A percentile compares a stretch with the other conserved stretches of the same genome.
phyloP scores from a whole-genome alignment of 2,329 filamentous ascomycete species.

The Phyllosticta ampelicida region DNA sequence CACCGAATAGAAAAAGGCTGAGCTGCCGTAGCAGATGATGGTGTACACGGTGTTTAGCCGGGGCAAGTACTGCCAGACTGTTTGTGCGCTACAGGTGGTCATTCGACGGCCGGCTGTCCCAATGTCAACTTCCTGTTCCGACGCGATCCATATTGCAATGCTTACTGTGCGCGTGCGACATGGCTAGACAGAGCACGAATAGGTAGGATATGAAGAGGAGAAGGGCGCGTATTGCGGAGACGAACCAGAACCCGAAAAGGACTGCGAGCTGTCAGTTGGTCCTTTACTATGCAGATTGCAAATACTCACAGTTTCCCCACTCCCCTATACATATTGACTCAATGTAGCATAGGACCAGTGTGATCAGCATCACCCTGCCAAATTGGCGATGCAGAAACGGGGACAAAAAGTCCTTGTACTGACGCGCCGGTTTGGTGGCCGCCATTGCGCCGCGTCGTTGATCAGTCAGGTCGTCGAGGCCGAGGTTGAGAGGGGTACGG shows the following conservation, averaged over 20 bases:
- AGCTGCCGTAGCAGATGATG: conserved; percentile 63
- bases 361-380: conserved; percentile 60
- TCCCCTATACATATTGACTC: conserved; percentile 60
- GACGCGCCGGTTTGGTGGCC: conserved; percentile 33
- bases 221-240: conserved; percentile 66
- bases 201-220: conserved; percentile 69
- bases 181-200: conserved; percentile 71
- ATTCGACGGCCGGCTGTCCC: conserved; percentile 42
- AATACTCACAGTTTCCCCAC: conserved; percentile 51
- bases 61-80: conserved; percentile 48
- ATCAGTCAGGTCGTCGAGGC: conserved; percentile 18
- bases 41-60: conserved; percentile 57
- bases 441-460: conserved; percentile 5
- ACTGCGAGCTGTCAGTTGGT: conserved; percentile 38
- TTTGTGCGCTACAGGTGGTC: conserved; percentile 56
- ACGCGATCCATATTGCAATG: not conserved
- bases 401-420: conserved; percentile 84
- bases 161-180: conserved; percentile 61
- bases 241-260: conserved; percentile 75
- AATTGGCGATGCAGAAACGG: conserved; percentile 82
- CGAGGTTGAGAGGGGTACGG: not conserved
- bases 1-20: conserved; percentile 68
- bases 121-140: not conserved
- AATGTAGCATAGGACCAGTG: conserved; percentile 61
- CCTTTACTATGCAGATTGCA: not conserved